Percentiles rank a stretch among this genome's conserved stretches.
These are phyloP conservation scores for Metschnikowia reukaufii DNA, from an alignment of 805 yeast genomes.

Conservation along the genomic window DNA sequence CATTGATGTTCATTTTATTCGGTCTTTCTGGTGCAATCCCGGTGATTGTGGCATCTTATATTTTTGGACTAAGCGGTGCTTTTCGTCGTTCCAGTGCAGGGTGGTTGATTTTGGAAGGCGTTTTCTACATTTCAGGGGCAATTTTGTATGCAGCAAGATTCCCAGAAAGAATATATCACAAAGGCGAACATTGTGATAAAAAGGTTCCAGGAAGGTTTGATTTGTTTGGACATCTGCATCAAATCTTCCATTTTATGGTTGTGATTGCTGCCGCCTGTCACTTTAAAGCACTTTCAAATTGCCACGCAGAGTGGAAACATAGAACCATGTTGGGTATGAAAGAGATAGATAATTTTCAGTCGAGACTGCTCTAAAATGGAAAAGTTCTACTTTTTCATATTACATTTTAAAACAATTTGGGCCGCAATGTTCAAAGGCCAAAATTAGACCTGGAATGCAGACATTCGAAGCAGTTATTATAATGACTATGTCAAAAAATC, in stretches of 20 bases:
- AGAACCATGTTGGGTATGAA: neutral
- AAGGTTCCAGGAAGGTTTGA: conserved; percentile 48
- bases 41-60: conserved; percentile 49
- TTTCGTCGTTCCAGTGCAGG: conserved; percentile 51
- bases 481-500: too few species aligned
- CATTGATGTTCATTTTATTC: conserved; percentile 74
- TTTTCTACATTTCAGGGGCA: conserved; percentile 78
- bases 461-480: too few species aligned
- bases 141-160: conserved; percentile 70
- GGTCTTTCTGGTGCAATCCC: conserved; percentile 81
- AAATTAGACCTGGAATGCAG: too few species aligned
- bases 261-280: conserved; percentile 78
- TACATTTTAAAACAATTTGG: too few species aligned
- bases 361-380: too few species aligned
- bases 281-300: conserved; percentile 50
- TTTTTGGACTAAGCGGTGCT: conserved; percentile 52
- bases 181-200: conserved; percentile 21
- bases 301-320: conserved; percentile 29
- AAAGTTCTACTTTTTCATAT: too few species aligned
- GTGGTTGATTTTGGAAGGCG: conserved; percentile 70
- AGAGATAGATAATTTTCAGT: neutral
- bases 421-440: too few species aligned
- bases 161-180: conserved; percentile 62
- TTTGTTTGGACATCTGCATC: conserved; percentile 78
- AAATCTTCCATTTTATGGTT: conserved; percentile 75